These are phyloP conservation scores for Raffaelea albimanens DNA, from an alignment of 2,329 filamentous ascomycete species.

Conservation along the genomic window DNA sequence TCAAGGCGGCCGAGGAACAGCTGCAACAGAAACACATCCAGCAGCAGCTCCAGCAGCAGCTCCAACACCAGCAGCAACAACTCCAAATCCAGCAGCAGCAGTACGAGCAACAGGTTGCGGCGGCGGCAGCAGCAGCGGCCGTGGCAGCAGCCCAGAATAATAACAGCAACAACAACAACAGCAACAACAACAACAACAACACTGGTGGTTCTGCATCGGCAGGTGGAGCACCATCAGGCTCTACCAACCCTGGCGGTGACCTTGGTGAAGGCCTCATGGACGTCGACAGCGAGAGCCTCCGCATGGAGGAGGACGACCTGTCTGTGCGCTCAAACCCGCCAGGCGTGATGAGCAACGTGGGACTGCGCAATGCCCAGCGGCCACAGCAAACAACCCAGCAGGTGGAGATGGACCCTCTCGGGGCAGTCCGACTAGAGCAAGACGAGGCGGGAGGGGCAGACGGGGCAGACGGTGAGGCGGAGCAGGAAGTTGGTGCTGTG, in stretches of 20 bases:
- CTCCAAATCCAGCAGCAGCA: conserved; percentile 18
- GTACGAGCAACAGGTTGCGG: conserved; percentile 7
- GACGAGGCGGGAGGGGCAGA: too few relatives aligned
- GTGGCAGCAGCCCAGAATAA: background rate
- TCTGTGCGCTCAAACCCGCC: too few relatives aligned
- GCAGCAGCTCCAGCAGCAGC: conserved; percentile 14
- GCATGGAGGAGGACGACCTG: background rate
- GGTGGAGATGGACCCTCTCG: too few relatives aligned
- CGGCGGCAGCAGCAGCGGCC: background rate
- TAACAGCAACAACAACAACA: background rate
- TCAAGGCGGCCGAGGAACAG: conserved; percentile 24
- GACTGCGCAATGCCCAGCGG: background rate
- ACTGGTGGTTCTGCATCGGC: too few relatives aligned
- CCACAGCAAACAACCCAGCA: too few relatives aligned
- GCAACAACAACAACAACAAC: background rate
- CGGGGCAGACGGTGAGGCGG: too few relatives aligned
- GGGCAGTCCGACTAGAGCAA: too few relatives aligned
- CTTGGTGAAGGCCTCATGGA: background rate
- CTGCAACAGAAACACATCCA: conserved; percentile 20
- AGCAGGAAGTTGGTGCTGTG: background rate
- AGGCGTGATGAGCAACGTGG: background rate
- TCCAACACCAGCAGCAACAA: conserved; percentile 19
- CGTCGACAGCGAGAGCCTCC: background rate
- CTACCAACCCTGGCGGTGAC: background rate
- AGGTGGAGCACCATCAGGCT: background rate